Base-by-base conservation (phyloP, 257 asterid species). In the Plectranthus barbatus region DNA sequence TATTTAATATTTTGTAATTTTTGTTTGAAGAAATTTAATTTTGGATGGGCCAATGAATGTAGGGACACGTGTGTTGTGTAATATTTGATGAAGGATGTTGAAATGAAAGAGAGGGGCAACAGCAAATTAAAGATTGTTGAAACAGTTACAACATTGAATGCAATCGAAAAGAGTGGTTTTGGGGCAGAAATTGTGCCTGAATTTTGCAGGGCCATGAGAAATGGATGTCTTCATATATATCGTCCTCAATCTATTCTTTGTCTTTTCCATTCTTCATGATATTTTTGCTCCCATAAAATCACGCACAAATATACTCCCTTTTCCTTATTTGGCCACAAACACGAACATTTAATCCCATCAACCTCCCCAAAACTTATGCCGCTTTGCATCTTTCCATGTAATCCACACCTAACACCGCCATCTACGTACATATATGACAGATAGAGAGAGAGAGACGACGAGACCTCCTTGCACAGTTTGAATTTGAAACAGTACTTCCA, bases 121-220 rank as follows among this genome's bases (percentile, higher is more conserved):
- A n/a, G n/a, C n/a, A n/a, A n/a, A n/a, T n/a, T n/a, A 73, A 64
- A 65, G 69, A 70, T 77, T 70, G 65, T 70, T 70, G 11, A 74
- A 78, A 80, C 86, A 85, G 87, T 83, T 78, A 68, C 79, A 75
- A 62, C 75, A 65, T 70, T 80, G 55, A 83, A 74, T 79, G 82
- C 87, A 68, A 56, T 68, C 67, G 58, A 46, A 62, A 33, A 36
- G 20, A 48, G 13, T 12, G 56, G 37, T 71, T 51, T 70, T 69
- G 12, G 12, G 49, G 72, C 72, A 70, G 72, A 86, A 81, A 75
- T 77, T 77, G 55, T 81, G 94, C 88, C 84, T 73, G 62, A 33
- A 20, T 67, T 72, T 75, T 74, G 86, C 86, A 79, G 83, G 72
- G 26, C 81, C 90, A 83, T 79, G 79, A 76, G 71, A 68, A 77